These are phyloP conservation scores for Incumbomyces lentus DNA, from an alignment of 2,329 filamentous ascomycete genomes.

Conservation along the genomic window DNA sequence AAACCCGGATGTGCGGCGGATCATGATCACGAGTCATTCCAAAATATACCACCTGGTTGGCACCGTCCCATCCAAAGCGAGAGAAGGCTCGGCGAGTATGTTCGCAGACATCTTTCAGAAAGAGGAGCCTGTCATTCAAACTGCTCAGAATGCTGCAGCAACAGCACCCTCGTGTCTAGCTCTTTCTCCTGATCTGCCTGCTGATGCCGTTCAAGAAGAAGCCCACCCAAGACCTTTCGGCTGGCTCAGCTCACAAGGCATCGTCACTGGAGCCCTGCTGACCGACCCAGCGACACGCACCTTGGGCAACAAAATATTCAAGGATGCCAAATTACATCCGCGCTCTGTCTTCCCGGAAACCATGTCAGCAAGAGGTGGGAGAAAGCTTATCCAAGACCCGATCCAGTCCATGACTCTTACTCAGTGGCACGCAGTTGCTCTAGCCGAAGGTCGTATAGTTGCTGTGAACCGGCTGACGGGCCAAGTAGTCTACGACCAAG, in stretches of 20 bases:
- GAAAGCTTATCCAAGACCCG: slow-evolving; percentile 56
- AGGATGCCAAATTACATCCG: slow-evolving; percentile 66
- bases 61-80: slow-evolving; percentile 58
- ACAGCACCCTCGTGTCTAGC: slow-evolving; percentile 57
- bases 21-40: slow-evolving; percentile 69
- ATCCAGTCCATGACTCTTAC: slow-evolving; percentile 75
- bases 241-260: slow-evolving; percentile 79
- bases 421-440: slow-evolving; percentile 81
- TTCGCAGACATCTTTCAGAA: slow-evolving; percentile 82
- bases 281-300: slow-evolving; percentile 50
- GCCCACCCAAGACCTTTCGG: slow-evolving; percentile 59
- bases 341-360: slow-evolving; percentile 61
- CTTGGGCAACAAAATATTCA: slow-evolving; percentile 64
- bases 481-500: slow-evolving; percentile 75
- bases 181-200: slow-evolving; percentile 60
- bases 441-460: slow-evolving; percentile 73
- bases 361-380: slow-evolving; percentile 54
- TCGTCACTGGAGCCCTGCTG: slow-evolving; percentile 74
- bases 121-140: slow-evolving; percentile 68
- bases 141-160: slow-evolving; percentile 52
- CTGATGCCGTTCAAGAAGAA: slow-evolving; percentile 44
- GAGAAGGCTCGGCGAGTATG: slow-evolving; percentile 73
- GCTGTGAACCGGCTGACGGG: slow-evolving; percentile 82
- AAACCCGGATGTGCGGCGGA: slow-evolving; percentile 60
- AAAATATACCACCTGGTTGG: slow-evolving; percentile 74